Evolutionary conservation across 2,329 filamentous ascomycete genomes (phyloP).

Genomic region (Orbilia brochopaga): DNA sequence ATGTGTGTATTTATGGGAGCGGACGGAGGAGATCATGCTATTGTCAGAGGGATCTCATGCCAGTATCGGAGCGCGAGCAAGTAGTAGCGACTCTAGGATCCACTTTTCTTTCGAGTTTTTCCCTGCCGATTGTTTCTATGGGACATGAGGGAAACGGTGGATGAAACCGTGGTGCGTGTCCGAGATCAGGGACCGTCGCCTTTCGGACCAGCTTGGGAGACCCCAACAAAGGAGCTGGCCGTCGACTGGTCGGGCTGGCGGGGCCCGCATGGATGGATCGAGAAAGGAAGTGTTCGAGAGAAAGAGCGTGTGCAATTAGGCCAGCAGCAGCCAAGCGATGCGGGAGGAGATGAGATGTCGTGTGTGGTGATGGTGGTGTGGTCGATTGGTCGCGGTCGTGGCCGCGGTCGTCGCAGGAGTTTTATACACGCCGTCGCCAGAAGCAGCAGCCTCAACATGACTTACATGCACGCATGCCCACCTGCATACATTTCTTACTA

Average conservation of each 20-base stretch:
- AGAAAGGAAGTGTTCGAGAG: not conserved
- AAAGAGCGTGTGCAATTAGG: not conserved
- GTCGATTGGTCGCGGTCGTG: no score
- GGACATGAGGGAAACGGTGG: not conserved
- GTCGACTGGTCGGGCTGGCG: no score
- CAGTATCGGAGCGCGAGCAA: slow-evolving; percentile 4
- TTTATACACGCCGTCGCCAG: not conserved
- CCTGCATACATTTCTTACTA: no score
- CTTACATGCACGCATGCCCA: not conserved
- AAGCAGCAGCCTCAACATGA: no score
- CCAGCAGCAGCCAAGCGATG: not conserved
- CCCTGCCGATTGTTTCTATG: not conserved
- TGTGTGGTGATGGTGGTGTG: not conserved
- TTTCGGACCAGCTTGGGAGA: not conserved
- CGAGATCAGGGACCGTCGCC: not conserved
- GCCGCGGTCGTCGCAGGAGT: not conserved
- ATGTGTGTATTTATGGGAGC: slow-evolving; percentile 1
- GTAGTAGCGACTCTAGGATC: not conserved
- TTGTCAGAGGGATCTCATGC: slow-evolving; percentile 43
- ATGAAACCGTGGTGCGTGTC: not conserved
- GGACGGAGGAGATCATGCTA: slow-evolving; percentile 26
- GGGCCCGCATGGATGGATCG: not conserved
- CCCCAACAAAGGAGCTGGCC: not conserved
- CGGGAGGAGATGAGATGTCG: not conserved
- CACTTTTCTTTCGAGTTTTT: not conserved